Evolutionary conservation across 1,284 basidiomycete species (phyloP).

Genomic region (Leccinum variabile): DNA sequence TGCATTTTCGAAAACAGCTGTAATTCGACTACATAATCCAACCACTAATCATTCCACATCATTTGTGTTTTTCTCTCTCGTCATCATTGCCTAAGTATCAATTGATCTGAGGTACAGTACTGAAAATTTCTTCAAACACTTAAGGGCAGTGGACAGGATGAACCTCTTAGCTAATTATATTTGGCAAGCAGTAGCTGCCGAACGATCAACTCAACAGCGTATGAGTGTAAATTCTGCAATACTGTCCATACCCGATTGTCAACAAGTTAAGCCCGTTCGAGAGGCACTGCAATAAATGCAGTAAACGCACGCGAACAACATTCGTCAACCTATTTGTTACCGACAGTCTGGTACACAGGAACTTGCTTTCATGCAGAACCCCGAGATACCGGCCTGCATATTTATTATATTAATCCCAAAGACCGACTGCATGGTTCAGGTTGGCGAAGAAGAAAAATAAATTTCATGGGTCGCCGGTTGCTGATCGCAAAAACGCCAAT

Average conservation of each 20-base stretch:
- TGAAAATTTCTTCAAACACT: background rate
- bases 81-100: conserved; percentile 7
- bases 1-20: background rate
- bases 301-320: background rate
- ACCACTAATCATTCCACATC: background rate
- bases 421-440: background rate
- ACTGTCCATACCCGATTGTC: conserved; percentile 7
- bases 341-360: conserved; percentile 17
- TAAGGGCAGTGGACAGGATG: background rate
- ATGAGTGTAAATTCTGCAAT: background rate
- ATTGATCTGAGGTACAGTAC: background rate
- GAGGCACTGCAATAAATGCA: background rate
- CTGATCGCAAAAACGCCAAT: background rate
- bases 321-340: conserved; percentile 11
- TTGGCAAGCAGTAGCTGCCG: background rate
- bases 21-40: background rate
- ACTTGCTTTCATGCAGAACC: background rate
- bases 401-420: background rate
- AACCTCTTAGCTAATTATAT: background rate
- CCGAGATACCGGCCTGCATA: background rate
- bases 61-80: conserved; percentile 13
- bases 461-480: background rate
- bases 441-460: background rate
- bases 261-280: background rate
- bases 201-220: background rate